Conservation (phyloP, 2,329 filamentous ascomycete genomes). For the Monosporascus ibericus region DNA sequence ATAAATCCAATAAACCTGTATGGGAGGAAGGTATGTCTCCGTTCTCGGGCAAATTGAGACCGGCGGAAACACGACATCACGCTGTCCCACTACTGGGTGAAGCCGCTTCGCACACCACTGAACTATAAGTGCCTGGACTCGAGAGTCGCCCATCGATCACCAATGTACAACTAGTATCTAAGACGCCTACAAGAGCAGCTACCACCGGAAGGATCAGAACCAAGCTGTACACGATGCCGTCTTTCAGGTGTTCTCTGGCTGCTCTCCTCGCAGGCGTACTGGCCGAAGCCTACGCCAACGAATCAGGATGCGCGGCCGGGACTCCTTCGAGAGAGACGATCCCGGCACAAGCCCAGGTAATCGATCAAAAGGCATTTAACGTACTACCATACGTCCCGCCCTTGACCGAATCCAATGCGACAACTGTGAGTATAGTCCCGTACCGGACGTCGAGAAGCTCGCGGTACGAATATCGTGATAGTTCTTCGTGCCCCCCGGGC, state of each 20-base stretch:
- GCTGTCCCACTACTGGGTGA: too few species aligned
- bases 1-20: too few species aligned
- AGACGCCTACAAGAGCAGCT: too few species aligned
- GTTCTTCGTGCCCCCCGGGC: constrained; percentile 39
- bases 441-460: background rate
- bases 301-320: background rate
- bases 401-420: constrained; percentile 29
- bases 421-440: constrained; percentile 22
- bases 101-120: too few species aligned
- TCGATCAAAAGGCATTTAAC: constrained; percentile 39
- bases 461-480: constrained; percentile 12
- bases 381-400: constrained; percentile 33
- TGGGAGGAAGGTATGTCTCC: too few species aligned
- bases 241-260: constrained; percentile 8
- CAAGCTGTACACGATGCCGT: constrained; percentile 13
- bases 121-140: too few species aligned
- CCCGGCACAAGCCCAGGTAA: constrained; percentile 33
- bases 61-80: too few species aligned
- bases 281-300: constrained; percentile 9
- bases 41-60: too few species aligned
- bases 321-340: constrained; percentile 9
- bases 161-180: too few species aligned
- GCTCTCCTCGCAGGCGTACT: constrained; percentile 11
- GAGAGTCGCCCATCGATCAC: too few species aligned
- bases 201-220: background rate